phyloP scores from a whole-genome alignment of 2,329 filamentous ascomycete genomes.

The Colletotrichum truncatum region DNA sequence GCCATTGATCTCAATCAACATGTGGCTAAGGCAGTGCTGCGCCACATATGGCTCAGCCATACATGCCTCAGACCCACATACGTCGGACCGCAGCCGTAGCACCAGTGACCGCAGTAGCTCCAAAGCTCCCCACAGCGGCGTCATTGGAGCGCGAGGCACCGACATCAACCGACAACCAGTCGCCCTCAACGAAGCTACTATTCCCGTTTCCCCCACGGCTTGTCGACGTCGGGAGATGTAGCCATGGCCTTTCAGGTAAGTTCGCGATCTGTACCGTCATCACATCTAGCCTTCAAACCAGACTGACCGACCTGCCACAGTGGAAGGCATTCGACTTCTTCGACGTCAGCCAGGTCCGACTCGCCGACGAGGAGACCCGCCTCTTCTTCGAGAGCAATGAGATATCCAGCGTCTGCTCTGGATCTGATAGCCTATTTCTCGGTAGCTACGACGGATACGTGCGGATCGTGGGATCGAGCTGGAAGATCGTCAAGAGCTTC shows the following conservation, averaged over 20 bases:
- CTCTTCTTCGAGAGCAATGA: slow-evolving; percentile 84
- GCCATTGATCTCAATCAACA: no score
- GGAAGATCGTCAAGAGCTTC: slow-evolving; percentile 89
- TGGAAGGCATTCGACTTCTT: slow-evolving; percentile 99
- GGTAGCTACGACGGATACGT: slow-evolving; percentile 87
- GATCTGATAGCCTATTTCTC: slow-evolving; percentile 89
- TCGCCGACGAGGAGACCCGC: slow-evolving; percentile 81
- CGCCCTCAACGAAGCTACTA: background rate
- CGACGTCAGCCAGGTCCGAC: slow-evolving; percentile 86
- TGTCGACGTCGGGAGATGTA: slow-evolving; percentile 26
- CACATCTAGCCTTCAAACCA: background rate
- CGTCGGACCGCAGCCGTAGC: background rate
- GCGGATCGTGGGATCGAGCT: slow-evolving; percentile 85
- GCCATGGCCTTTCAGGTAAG: slow-evolving; percentile 33
- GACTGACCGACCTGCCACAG: slow-evolving; percentile 53
- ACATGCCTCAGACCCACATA: background rate
- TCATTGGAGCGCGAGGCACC: slow-evolving; percentile 35
- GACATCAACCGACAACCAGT: slow-evolving; percentile 21
- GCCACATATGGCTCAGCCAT: background rate
- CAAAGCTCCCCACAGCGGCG: slow-evolving; percentile 36
- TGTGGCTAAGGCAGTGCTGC: background rate
- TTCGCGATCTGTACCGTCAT: background rate
- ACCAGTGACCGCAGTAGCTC: slow-evolving; percentile 19
- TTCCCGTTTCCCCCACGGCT: background rate
- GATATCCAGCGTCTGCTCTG: slow-evolving; percentile 84